These are phyloP conservation scores for Cylindrodendrum hubeiense DNA, from an alignment of 2,329 filamentous ascomycete genomes.

Conservation along the genomic window DNA sequence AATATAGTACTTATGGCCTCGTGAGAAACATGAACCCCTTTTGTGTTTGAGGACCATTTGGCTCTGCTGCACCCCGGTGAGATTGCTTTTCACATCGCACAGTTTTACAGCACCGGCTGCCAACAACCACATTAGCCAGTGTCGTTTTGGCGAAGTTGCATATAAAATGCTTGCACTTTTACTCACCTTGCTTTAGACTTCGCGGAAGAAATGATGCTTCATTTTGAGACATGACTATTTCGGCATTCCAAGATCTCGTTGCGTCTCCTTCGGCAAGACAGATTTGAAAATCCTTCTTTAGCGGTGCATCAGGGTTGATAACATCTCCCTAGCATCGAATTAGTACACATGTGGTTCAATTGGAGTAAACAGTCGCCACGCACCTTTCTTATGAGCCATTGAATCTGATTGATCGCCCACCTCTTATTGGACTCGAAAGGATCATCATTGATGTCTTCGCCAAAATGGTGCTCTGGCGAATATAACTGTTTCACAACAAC, in stretches of 20 bases:
- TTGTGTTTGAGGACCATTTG: constrained; percentile 55
- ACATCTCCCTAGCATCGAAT: constrained; percentile 51
- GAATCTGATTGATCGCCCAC: constrained; percentile 40
- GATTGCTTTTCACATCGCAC: constrained; percentile 56
- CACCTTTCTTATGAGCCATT: constrained; percentile 44
- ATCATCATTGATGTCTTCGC: constrained; percentile 32
- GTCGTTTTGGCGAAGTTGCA: not conserved
- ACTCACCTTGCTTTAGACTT: constrained; percentile 53
- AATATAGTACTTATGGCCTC: constrained; percentile 54
- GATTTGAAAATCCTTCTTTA: constrained; percentile 52
- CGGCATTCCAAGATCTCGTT: constrained; percentile 52
- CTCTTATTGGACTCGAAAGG: constrained; percentile 30
- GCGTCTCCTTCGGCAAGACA: constrained; percentile 48
- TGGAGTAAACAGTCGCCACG: not conserved
- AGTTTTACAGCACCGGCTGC: constrained; percentile 53
- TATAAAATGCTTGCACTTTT: not conserved
- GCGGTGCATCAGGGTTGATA: constrained; percentile 50
- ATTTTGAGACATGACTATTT: constrained; percentile 55
- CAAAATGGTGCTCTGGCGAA: constrained; percentile 28
- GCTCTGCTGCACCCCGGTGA: constrained; percentile 53
- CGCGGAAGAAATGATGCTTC: constrained; percentile 51
- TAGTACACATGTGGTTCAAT: constrained; percentile 45
- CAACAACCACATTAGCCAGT: not conserved
- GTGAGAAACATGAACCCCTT: constrained; percentile 47
- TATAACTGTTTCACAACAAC: constrained; percentile 36